Base-by-base conservation (phyloP, 371 early-diverging fungal genomes). In the Blakeslea trispora region DNA sequence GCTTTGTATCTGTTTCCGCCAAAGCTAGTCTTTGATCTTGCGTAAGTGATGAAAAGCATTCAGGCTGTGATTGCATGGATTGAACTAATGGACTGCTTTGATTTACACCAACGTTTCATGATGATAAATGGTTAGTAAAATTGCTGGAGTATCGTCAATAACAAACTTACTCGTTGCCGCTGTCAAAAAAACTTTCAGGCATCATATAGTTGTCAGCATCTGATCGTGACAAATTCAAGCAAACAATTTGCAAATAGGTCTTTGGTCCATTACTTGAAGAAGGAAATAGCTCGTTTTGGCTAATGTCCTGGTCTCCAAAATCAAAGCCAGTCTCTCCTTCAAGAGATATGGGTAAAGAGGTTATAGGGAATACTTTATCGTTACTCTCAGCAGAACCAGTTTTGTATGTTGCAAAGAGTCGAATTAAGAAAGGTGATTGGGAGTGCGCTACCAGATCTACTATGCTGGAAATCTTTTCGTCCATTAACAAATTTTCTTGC, bases 11-110 rank as follows among this genome's bases (percentile, higher is more conserved):
- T 6, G 83, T 84, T 32, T 84, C 85, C 1, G 74, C 74, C n/a
- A 91, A 60, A 1, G 83, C 88, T 39, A 76, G 74, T 24, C 74
- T 72, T 48, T 89, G 86, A n/a, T 80, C 81, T 8, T 64, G 55
- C n/a, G 62, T 68, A 11, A 82, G 74, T 18, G 79, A 65, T 0
- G 66, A 62, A 40, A 81, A 79, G 53, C 72, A 71, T 45, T 69
- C 63, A 39, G 83, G 77, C 24, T 64, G 66, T 2, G 70, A 68
- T 21, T 61, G 55, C 77, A 74, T 72, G 17, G 68, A 50, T 21
- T 62, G 63, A 31, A 64, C 57, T 1, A 68, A 32, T 11, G 59
- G 47, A 2, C 71, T 75, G 46, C 7, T 28, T 28, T 28, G 28
- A 5, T 28, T 5, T 28, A 7, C 28, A 28, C 7, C 28, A 28